phyloP scores from a whole-genome alignment of 2,329 filamentous ascomycete genomes.

The Teratosphaeriaceae sp. region DNA sequence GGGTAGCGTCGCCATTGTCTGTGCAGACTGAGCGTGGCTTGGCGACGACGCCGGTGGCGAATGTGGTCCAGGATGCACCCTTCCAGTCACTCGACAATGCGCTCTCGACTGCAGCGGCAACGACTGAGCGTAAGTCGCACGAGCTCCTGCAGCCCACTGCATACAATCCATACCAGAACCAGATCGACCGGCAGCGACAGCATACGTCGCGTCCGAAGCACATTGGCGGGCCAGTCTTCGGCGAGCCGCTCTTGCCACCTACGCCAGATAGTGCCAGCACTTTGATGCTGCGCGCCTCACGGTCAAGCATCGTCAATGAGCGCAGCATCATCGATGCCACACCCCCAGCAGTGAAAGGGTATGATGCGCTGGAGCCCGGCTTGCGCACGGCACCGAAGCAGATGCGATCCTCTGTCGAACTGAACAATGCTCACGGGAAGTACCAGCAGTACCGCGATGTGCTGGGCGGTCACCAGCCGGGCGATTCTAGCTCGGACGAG shows the following conservation, averaged over 20 bases:
- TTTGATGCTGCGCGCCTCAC: conserved; percentile 25
- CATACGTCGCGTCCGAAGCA: conserved; percentile 13
- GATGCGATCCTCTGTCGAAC: conserved; percentile 25
- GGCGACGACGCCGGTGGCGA: neutral
- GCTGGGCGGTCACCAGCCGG: neutral
- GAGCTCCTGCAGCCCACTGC: conserved; percentile 5
- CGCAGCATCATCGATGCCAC: conserved; percentile 18
- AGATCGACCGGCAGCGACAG: conserved; percentile 5
- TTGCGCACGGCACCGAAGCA: conserved; percentile 21
- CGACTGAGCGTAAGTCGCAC: neutral
- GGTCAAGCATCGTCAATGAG: conserved; percentile 23
- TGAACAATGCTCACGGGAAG: conserved; percentile 19
- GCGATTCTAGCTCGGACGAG: conserved; percentile 6
- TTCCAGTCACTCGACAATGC: conserved; percentile 20
- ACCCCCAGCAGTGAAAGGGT: conserved; percentile 16
- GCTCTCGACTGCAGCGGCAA: conserved; percentile 9
- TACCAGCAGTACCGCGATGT: conserved; percentile 16
- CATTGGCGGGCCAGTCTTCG: conserved; percentile 19
- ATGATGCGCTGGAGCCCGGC: conserved; percentile 15
- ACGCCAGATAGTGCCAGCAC: conserved; percentile 30
- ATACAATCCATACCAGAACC: conserved; percentile 3
- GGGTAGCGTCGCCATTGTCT: conserved; percentile 16
- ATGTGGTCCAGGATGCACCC: conserved; percentile 3
- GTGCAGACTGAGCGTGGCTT: conserved; percentile 5
- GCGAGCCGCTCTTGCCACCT: conserved; percentile 25